These are phyloP conservation scores for Vaccinium macrocarpon DNA, from an alignment of 148 eudicot genomes.

Conservation along the genomic window DNA sequence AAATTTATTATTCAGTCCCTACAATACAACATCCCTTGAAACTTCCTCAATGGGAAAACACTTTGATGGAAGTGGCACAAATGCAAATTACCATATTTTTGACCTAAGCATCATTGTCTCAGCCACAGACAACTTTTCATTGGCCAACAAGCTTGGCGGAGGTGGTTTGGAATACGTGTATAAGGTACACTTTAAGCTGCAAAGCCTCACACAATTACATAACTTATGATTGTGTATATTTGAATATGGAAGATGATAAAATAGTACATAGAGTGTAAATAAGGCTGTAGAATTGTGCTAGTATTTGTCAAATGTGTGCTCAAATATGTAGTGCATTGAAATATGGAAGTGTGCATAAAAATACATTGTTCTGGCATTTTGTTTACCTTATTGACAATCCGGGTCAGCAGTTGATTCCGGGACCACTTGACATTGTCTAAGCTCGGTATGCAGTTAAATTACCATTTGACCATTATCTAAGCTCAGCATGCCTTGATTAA, in stretches of 20 bases:
- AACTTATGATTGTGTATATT: neutral
- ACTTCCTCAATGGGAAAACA: conserved; percentile 20
- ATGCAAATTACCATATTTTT: conserved; percentile 22
- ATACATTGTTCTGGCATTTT: neutral
- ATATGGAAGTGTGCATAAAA: neutral
- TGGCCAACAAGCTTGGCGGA: conserved; percentile 22
- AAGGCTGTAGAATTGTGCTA: neutral
- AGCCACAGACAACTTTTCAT: conserved; percentile 22
- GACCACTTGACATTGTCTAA: neutral
- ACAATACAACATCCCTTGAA: neutral
- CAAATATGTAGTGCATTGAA: neutral
- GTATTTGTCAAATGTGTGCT: neutral
- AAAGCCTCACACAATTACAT: neutral
- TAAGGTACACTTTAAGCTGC: conserved; percentile 15
- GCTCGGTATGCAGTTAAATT: no score
- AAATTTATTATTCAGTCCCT: conserved; percentile 16
- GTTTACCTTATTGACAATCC: neutral
- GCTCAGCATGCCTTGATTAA: neutral
- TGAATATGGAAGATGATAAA: neutral
- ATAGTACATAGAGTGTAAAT: neutral
- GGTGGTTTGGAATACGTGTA: conserved; percentile 37
- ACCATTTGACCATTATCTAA: no score
- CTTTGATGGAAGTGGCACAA: conserved; percentile 28
- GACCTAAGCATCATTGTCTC: conserved; percentile 16
- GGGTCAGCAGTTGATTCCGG: neutral